phyloP scores from a whole-genome alignment of 1,139 yeast genomes.

The Yamadazyma diddensiae region DNA sequence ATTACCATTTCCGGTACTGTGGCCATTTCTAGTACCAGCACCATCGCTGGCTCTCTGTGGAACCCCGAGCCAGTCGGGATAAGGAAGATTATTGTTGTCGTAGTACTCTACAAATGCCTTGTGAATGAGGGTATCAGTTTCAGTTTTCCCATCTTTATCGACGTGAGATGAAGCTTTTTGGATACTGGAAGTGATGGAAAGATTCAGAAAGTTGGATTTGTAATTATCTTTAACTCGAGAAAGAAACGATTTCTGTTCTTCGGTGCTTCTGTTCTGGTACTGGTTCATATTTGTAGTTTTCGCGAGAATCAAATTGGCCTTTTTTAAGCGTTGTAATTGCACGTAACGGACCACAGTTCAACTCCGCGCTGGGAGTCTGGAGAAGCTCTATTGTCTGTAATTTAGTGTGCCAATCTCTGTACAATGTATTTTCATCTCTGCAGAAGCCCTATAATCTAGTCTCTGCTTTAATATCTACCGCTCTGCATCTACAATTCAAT shows the following conservation, averaged over 20 bases:
- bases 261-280: slow-evolving; percentile 14
- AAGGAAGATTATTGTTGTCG: slow-evolving; percentile 30
- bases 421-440: too few species aligned
- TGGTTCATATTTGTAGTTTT: slow-evolving; percentile 7
- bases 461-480: too few species aligned
- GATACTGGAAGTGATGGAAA: slow-evolving; percentile 25
- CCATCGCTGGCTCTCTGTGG: slow-evolving; percentile 4
- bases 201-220: slow-evolving; percentile 31
- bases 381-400: too few species aligned
- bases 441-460: too few species aligned
- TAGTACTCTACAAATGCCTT: slow-evolving; percentile 44
- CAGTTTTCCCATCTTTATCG: slow-evolving; percentile 40
- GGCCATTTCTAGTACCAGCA: background rate
- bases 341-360: too few species aligned
- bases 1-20: background rate
- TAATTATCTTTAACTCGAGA: slow-evolving; percentile 39
- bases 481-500: too few species aligned
- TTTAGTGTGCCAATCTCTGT: too few species aligned
- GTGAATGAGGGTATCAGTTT: slow-evolving; percentile 43
- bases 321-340: too few species aligned
- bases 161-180: slow-evolving; percentile 18
- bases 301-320: too few species aligned
- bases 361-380: too few species aligned
- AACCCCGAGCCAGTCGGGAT: slow-evolving; percentile 49
- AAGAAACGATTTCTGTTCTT: slow-evolving; percentile 25